phyloP scores from a whole-genome alignment of 257 asterid genomes.

The Fraxinus anomala region DNA sequence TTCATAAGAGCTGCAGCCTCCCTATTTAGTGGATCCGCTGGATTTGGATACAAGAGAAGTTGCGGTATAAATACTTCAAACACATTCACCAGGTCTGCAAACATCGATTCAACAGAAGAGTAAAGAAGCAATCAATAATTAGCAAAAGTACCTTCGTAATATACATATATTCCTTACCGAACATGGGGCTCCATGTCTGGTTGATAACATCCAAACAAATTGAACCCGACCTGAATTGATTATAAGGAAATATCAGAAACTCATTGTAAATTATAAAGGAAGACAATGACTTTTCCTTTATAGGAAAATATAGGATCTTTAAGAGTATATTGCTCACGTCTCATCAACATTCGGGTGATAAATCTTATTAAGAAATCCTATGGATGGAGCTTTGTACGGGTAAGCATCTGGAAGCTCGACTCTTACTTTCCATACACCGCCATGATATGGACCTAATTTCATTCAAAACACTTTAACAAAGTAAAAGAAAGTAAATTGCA shows the following conservation, averaged over 20 bases:
- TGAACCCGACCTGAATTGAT: slow-evolving; percentile 83
- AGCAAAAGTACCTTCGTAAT: background rate
- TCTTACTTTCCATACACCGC: slow-evolving; percentile 96
- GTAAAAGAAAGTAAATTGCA: slow-evolving; percentile 1
- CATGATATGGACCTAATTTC: slow-evolving; percentile 85
- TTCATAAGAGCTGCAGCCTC: slow-evolving; percentile 95
- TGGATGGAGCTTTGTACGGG: slow-evolving; percentile 97
- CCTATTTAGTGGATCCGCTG: slow-evolving; percentile 92
- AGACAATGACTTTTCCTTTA: background rate
- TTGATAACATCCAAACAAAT: slow-evolving; percentile 95
- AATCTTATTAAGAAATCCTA: slow-evolving; percentile 88
- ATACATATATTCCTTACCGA: slow-evolving; percentile 53
- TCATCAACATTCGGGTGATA: slow-evolving; percentile 99
- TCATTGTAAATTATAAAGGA: background rate
- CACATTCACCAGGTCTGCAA: slow-evolving; percentile 84
- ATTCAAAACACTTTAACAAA: slow-evolving; percentile 12
- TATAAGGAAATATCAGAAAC: slow-evolving; percentile 3
- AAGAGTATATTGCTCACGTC: slow-evolving; percentile 51
- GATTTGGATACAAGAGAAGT: slow-evolving; percentile 92
- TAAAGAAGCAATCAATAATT: slow-evolving; percentile 11
- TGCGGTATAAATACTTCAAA: slow-evolving; percentile 96
- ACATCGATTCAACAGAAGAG: background rate
- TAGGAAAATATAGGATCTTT: background rate
- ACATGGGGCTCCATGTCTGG: slow-evolving; percentile 99
- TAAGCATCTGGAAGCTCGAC: slow-evolving; percentile 99